Evolutionary conservation across 495 filamentous ascomycete species (phyloP), one percentile per base, ranked within the genome.

Genomic region (Neurospora intermedia): DNA sequence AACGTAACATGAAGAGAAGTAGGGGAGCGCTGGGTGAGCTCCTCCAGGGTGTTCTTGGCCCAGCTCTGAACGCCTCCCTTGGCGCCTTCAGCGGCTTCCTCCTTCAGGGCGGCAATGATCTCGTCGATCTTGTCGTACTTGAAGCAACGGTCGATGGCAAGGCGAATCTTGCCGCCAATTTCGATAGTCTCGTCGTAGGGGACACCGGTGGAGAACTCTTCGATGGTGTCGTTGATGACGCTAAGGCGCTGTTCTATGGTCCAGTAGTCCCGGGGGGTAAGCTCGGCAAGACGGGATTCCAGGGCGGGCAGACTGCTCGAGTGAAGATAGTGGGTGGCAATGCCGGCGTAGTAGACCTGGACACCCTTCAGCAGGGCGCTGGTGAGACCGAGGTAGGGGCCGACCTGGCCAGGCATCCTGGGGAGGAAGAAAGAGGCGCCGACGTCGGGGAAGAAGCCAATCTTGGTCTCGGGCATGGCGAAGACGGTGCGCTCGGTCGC

Each of bases 361-460:
- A 90, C 91, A 71, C 96, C 96, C 71, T 85, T 90, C 70, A 99
- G 82, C 72, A 87, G 87, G 78, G 92, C 89, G 81, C 93, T 93
- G 27, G 96, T 99, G 73, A 99, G 85, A 35, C 91, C 96, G 46
- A 98, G 88, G 82, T 98, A 98, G 48, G 93, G 96, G 43, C 96
- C 96, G 54, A 93, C 78, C 71, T 87, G 80, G 69, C 96, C 96
- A 73, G 95, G 89, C 83, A 99, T 89, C 72, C 93, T 87, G 10
- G 96, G 92, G 35, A 99, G 86, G 86, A 98, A 98, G 85, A 98
- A 98, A 23, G 92, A 94, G 71, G 89, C 96, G 54, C 96, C 96
- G 42, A 99, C 96, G 77, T 99, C 96, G 40, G 96, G 96, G 84
- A 98, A 99, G 85, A 98, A 97, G 11, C 96, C 96, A 77, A 99